These are phyloP conservation scores for Abrus precatorius DNA, from an alignment of 306 rosid species.

Conservation along the genomic window DNA sequence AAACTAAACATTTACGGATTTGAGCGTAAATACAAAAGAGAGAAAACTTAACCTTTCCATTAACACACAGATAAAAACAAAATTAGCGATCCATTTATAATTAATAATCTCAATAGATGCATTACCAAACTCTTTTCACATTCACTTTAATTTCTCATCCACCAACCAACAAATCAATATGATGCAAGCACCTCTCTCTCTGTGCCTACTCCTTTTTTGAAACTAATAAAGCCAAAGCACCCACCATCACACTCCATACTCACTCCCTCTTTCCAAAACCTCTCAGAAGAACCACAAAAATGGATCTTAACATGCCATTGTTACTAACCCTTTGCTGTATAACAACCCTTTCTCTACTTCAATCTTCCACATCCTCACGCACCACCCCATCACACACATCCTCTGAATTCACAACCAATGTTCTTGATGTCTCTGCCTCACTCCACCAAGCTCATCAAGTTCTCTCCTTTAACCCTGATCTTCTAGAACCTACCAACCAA, in stretches of 20 bases:
- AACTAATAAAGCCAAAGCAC: constrained; percentile 54
- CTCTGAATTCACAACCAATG: constrained; percentile 9
- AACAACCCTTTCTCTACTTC: constrained; percentile 30
- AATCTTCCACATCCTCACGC: constrained; percentile 46
- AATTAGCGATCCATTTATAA: neutral
- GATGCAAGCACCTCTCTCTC: constrained; percentile 27
- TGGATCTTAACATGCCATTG: constrained; percentile 52
- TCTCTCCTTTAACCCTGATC: constrained; percentile 57
- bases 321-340: constrained; percentile 26
- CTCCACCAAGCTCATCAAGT: constrained; percentile 66
- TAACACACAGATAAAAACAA: constrained; percentile 24
- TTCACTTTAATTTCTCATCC: constrained; percentile 40
- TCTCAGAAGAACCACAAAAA: neutral
- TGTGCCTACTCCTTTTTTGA: neutral
- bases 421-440: constrained; percentile 66
- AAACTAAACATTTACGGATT: neutral
- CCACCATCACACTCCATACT: constrained; percentile 25
- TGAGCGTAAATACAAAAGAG: neutral
- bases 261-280: neutral
- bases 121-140: constrained; percentile 11
- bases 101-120: neutral
- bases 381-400: constrained; percentile 24
- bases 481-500: constrained; percentile 38
- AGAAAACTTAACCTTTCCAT: neutral
- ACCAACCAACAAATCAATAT: constrained; percentile 52